These are phyloP conservation scores for Boletus nobilissimus DNA, from an alignment of 1,284 basidiomycete genomes.

Conservation along the genomic window DNA sequence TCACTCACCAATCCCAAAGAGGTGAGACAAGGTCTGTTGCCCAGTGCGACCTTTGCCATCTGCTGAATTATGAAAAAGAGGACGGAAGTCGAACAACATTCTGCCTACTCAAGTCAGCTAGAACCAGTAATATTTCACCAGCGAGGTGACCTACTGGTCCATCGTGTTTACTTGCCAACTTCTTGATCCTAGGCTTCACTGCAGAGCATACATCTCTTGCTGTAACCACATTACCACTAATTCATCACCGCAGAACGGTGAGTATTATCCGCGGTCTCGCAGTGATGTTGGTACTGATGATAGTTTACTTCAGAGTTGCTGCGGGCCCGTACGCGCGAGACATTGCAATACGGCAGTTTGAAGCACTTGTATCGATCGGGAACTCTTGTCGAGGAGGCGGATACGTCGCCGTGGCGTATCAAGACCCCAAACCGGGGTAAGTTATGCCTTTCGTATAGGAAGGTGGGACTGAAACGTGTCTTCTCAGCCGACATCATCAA, in stretches of 20 bases:
- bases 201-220: constrained; percentile 15
- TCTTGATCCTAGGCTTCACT: constrained; percentile 28
- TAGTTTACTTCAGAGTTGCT: constrained; percentile 28
- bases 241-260: constrained; percentile 28
- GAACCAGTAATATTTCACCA: constrained; percentile 31
- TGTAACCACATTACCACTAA: neutral
- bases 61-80: neutral
- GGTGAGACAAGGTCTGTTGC: constrained; percentile 8
- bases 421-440: constrained; percentile 34
- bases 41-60: neutral
- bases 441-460: too few relatives aligned
- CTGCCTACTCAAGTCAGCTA: constrained; percentile 27
- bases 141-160: constrained; percentile 37
- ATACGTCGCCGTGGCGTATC: constrained; percentile 32
- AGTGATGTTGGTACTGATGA: neutral
- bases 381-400: constrained; percentile 20
- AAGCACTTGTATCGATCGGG: neutral
- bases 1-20: constrained; percentile 39
- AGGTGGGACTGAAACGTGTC: neutral
- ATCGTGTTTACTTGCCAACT: constrained; percentile 27
- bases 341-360: neutral
- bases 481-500: constrained; percentile 30
- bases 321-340: neutral
- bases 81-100: neutral
- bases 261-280: neutral